Evolutionary conservation across 2,329 filamentous ascomycete genomes (phyloP), one percentile per base, ranked within the genome.

Genomic region (Curvularia sp.): DNA sequence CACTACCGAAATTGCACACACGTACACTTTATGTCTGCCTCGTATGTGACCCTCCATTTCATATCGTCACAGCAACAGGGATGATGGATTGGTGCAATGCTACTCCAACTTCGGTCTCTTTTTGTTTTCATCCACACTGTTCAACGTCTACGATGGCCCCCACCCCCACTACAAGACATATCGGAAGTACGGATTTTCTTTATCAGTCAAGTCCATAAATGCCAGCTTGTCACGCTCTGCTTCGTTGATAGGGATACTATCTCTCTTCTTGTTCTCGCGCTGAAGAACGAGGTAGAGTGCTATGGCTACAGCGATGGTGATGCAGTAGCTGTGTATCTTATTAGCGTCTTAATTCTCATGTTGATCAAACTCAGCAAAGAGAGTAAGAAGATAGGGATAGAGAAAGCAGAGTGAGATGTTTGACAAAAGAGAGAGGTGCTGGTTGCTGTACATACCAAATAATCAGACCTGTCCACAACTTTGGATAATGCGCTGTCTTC

Each of bases 391-490:
- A n/a, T n/a, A n/a, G n/a, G n/a, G n/a, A n/a, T n/a, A n/a, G n/a
- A n/a, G n/a, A 8, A 18, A 48, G 21, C n/a, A 12, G 18, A 30
- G 3, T 36, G 6, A 18, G 28, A 36, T 36, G 15, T 18, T 5
- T 4, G 15, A 36, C 9, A 21, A 30, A 19, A 21, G 9, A 15
- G 34, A 15, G n/a, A 19, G 12, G 18, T 12, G 3, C 8, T 15
- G 13, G 5, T 18, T 6, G 18, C 5, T 13, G 2, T 28, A 70
- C 77, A 61, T 60, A 84, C 78, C 82, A 86, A 10, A 85, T 84
- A 7, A 92, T 90, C 58, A 93, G 71, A 0, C 89, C 89, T 0
- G 84, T 79, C 89, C 89, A 92, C 8, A 92, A 70, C 65, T 86
- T 84, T 0, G 90, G 89, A 68, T 92, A 92, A 74, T 92, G 90